These are phyloP conservation scores for Nemania bipapillata DNA, from an alignment of 2,329 filamentous ascomycete species.

Conservation along the genomic window DNA sequence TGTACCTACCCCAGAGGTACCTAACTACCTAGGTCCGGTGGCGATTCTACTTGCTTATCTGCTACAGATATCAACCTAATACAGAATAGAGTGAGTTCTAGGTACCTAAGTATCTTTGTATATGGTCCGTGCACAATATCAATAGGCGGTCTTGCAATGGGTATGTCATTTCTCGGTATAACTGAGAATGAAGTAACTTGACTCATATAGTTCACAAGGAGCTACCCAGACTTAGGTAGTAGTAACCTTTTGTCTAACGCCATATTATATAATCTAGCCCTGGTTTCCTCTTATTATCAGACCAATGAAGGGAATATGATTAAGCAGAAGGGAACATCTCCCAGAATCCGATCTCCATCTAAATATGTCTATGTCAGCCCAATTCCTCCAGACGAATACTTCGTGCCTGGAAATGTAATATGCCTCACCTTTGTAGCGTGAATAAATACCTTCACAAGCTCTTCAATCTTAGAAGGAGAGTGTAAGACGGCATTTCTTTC, in stretches of 20 bases:
- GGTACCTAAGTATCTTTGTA: neutral
- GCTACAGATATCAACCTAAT: too few relatives aligned
- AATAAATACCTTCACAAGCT: constrained; percentile 84
- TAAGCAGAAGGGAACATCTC: constrained; percentile 60
- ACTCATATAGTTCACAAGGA: too few relatives aligned
- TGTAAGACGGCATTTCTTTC: constrained; percentile 79
- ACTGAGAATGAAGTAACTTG: too few relatives aligned
- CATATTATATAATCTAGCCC: too few relatives aligned
- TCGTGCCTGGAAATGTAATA: neutral
- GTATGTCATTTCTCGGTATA: too few relatives aligned
- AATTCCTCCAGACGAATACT: neutral
- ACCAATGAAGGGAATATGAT: too few relatives aligned
- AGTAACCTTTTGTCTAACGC: too few relatives aligned
- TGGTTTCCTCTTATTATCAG: too few relatives aligned
- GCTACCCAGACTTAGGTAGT: too few relatives aligned
- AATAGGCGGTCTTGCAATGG: neutral
- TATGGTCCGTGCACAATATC: neutral
- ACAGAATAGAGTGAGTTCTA: neutral
- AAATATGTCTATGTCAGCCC: constrained; percentile 38
- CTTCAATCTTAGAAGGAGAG: constrained; percentile 79
- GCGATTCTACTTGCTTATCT: too few relatives aligned
- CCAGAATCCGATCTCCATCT: constrained; percentile 68
- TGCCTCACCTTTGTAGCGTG: constrained; percentile 80
- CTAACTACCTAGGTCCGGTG: too few relatives aligned
- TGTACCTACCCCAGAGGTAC: constrained; percentile 30